phyloP scores from a whole-genome alignment of 345 rosid species.

The Zanthoxylum bungeanum region DNA sequence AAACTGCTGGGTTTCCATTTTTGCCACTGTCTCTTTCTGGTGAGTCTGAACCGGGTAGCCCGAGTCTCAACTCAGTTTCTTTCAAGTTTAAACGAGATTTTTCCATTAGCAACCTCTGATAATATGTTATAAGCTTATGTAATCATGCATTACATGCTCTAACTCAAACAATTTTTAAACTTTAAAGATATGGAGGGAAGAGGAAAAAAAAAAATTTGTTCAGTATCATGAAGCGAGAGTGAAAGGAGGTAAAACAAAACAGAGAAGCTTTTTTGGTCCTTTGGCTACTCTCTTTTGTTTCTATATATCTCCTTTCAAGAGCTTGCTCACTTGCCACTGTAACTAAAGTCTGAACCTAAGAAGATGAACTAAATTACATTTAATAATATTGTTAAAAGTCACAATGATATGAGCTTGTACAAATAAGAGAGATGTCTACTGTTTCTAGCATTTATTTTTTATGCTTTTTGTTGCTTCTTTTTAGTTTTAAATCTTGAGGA shows the following conservation, averaged over 20 bases:
- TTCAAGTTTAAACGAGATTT: slow-evolving; percentile 40
- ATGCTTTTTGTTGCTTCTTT: too few relatives aligned
- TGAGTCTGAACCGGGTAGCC: slow-evolving; percentile 71
- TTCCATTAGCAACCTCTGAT: slow-evolving; percentile 42
- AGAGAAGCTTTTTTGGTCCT: slow-evolving; percentile 5
- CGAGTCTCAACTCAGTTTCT: slow-evolving; percentile 81
- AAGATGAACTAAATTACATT: neutral
- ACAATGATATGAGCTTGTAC: too few relatives aligned
- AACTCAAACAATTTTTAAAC: slow-evolving; percentile 4
- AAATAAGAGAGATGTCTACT: too few relatives aligned
- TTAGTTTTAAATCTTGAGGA: too few relatives aligned
- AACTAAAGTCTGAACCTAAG: neutral
- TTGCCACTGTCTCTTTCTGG: slow-evolving; percentile 41
- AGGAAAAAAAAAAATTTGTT: neutral
- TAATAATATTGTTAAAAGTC: neutral
- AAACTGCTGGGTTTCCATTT: slow-evolving; percentile 5
- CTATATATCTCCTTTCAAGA: too few relatives aligned
- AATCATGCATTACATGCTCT: slow-evolving; percentile 50
- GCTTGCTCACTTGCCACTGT: neutral
- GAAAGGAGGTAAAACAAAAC: neutral
- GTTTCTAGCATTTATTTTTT: too few relatives aligned
- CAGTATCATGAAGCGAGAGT: neutral
- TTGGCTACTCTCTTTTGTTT: neutral
- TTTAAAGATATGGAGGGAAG: neutral
- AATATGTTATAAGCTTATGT: slow-evolving; percentile 41